Evolutionary conservation across 306 rosid species (phyloP), one percentile per base, ranked within the genome.

Genomic region (Casuarina equisetifolia): DNA sequence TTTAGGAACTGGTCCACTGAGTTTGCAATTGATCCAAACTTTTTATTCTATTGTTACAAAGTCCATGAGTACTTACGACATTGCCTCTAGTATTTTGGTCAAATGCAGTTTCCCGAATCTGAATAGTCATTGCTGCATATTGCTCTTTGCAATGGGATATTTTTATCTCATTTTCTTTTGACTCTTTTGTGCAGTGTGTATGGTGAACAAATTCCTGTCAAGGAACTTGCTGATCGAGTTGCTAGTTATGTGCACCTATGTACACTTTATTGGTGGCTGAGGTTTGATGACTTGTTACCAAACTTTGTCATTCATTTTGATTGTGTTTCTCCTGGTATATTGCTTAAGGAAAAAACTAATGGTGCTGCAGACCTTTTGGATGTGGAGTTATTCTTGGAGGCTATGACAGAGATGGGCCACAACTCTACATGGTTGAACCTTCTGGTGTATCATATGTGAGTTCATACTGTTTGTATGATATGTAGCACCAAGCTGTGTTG

Each of bases 381-480:
- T 95, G 99, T 75, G 99, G 99, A 71, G 93, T 95, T 76, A 95
- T 95, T 75, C 88, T 95, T 51, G 99, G 97, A 40, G 99, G 99
- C 64, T 95, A 95, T 79, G 99, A 95, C 84, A 88, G 99, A 82
- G 99, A 95, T 81, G 99, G 97, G 55, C 99, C 99, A 9, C 99
- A 95, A 73, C 68, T 95, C 69, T 92, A 95, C 92, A 86, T 95
- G 96, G 96, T 95, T 55, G 99, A 95, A 83, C 99, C 97, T 43
- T 95, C 99, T 4, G 99, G 99, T 54, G 89, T 92, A 82, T 87
- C 99, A 72, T 91, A 95, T 79, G 98, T 93, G 81, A 83, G 97
- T 87, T 39, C 77, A 69, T 73, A 66, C 66, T 72, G 73, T n/a
- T 48, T 20, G 66, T 52, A 32, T 74, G 69, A 71, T 57, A 54